phyloP scores from a whole-genome alignment of 1,284 basidiomycete species.

The Trichosporon sp. region DNA sequence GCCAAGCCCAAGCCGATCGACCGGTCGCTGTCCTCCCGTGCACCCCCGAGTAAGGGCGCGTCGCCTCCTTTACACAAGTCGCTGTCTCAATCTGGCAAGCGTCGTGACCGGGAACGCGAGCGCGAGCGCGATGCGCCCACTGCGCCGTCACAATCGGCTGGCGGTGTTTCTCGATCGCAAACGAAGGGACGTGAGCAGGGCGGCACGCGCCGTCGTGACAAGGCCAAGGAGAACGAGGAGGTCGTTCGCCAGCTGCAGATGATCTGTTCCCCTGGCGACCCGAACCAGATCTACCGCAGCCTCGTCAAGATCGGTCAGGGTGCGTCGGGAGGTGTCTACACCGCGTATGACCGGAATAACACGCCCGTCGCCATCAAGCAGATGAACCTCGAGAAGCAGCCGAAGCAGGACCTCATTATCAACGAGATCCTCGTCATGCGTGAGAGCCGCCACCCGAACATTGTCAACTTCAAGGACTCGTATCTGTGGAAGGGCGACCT shows the following conservation, averaged over 20 bases:
- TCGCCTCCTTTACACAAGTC: slow-evolving; percentile 40
- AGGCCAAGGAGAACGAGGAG: slow-evolving; percentile 81
- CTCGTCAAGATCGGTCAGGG: slow-evolving; percentile 97
- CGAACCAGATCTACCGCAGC: slow-evolving; percentile 85
- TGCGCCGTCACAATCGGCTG: slow-evolving; percentile 24
- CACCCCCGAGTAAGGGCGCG: slow-evolving; percentile 28
- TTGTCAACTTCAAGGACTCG: slow-evolving; percentile 99
- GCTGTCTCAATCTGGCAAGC: slow-evolving; percentile 33
- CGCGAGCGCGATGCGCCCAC: slow-evolving; percentile 18
- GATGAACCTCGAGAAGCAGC: slow-evolving; percentile 99
- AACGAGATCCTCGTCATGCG: slow-evolving; percentile 99
- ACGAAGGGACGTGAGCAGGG: slow-evolving; percentile 29
- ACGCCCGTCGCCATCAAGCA: slow-evolving; percentile 97
- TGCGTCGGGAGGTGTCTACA: slow-evolving; percentile 96
- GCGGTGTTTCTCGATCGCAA: slow-evolving; percentile 10
- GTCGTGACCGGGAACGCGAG: slow-evolving; percentile 18
- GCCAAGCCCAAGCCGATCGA: slow-evolving; percentile 35
- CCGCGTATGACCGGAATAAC: slow-evolving; percentile 93
- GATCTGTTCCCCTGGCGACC: slow-evolving; percentile 97
- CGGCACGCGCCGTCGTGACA: slow-evolving; percentile 75
- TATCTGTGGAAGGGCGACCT: slow-evolving; percentile 96
- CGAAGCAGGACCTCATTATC: slow-evolving; percentile 99
- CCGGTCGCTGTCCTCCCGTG: slow-evolving; percentile 51
- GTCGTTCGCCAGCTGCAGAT: slow-evolving; percentile 84
- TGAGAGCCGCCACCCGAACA: slow-evolving; percentile 90